Evolutionary conservation across 2,329 filamentous ascomycete species (phyloP), one percentile per base, ranked within the genome.

Genomic region (Pseudofabraea citricarpa): DNA sequence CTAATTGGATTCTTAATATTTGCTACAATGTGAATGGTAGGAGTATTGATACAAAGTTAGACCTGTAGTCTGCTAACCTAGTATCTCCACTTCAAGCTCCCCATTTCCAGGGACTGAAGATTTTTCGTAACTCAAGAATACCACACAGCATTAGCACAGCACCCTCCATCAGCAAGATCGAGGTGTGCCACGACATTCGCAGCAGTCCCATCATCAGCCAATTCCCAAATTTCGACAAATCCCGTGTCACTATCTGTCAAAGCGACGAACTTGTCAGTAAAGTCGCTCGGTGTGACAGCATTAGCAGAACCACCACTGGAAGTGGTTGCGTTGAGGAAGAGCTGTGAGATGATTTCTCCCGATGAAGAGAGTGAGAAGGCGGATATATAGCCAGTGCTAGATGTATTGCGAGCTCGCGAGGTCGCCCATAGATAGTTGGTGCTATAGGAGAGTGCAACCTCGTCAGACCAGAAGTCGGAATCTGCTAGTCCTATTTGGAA

Each of bases 401-500:
- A 45, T 6, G 36, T 47, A 5, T 32, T 20, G 6, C 48, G 45
- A 2, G 43, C 36, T 12, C 48, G 60, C 9, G 60, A 49, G 3
- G 49, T 47, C 4, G 49, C 59, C 59, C 61, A 65, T 6, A 64
- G 55, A 42, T 57, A 62, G 35, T 41, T 49, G 23, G 48, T 52
- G 23, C 39, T 51, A 36, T 37, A 51, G 3, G 60, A 62, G 3
- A 64, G 37, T 1, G 58, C 54, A 22, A 63, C 56, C 50, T 62
- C 60, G 45, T 64, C 61, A 7, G 57, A 60, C 60, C 61, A 63
- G 50, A 53, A 63, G 31, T 53, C 47, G 3, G 44, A 45, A 15
- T 18, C 7, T 3, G 31, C 12, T 9, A 9, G 19, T 15, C 32
- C 43, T 41, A 19, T 20, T 10, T 23, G 21, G 21, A 21, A 8